Conservation (phyloP, 2,329 filamentous ascomycete species). For the Furcasterigmium sp. region DNA sequence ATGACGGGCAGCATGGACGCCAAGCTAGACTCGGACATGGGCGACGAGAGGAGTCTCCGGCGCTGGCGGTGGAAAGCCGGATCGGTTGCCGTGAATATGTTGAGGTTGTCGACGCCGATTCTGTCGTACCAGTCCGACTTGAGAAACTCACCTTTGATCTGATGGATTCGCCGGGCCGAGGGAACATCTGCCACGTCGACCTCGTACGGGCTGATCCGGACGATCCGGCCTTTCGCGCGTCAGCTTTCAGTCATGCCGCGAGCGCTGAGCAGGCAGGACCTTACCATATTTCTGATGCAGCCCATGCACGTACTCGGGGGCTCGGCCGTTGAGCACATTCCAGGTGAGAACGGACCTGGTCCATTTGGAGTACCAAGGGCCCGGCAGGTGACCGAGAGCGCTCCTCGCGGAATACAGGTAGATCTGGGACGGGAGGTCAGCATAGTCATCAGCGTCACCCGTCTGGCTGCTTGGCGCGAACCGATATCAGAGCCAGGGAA, state of each 20-base stretch:
- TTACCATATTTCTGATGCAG: slow-evolving; percentile 18
- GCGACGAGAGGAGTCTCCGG: slow-evolving; percentile 34
- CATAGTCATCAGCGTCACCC: too few species aligned
- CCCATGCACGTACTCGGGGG: slow-evolving; percentile 13
- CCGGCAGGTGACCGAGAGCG: too few species aligned
- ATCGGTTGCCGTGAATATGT: slow-evolving; percentile 7
- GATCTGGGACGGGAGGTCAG: too few species aligned
- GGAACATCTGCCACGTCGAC: slow-evolving; percentile 16
- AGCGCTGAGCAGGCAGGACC: too few species aligned
- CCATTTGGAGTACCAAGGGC: slow-evolving; percentile 18
- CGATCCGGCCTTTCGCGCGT: slow-evolving; percentile 13
- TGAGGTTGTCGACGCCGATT: slow-evolving; percentile 7
- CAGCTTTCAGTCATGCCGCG: too few species aligned
- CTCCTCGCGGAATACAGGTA: too few species aligned
- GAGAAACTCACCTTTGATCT: slow-evolving; percentile 16
- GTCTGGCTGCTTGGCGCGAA: too few species aligned
- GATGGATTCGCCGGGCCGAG: slow-evolving; percentile 24
- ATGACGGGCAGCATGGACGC: slow-evolving; percentile 25
- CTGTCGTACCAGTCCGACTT: slow-evolving; percentile 19
- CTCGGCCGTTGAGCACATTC: slow-evolving; percentile 12
- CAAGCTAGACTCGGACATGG: slow-evolving; percentile 31
- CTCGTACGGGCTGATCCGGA: slow-evolving; percentile 17
- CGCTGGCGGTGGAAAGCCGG: slow-evolving; percentile 6
- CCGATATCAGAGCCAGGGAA: too few species aligned
- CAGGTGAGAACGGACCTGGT: slow-evolving; percentile 12